phyloP scores from a whole-genome alignment of 495 filamentous ascomycete genomes.

The Aspergillus campestris region DNA sequence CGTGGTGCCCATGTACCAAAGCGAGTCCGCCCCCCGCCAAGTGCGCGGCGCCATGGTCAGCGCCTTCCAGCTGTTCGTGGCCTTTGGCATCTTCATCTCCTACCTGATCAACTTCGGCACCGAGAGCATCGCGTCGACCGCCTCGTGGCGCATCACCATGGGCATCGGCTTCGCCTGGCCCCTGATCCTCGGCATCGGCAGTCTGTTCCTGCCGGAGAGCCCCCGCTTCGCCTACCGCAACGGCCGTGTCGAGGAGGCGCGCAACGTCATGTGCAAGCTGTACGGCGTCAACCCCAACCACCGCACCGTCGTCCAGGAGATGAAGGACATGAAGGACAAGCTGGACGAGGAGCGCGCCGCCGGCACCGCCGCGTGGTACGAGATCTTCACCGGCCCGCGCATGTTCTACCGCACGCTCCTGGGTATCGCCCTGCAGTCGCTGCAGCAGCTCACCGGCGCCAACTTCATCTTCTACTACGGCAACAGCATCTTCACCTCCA shows the following conservation, averaged over 20 bases:
- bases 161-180: constrained; percentile 73
- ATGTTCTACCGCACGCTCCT: constrained; percentile 67
- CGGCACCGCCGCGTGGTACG: constrained; percentile 48
- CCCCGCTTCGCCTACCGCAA: constrained; percentile 60
- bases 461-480: constrained; percentile 85
- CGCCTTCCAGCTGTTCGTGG: constrained; percentile 81
- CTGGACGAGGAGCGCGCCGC: constrained; percentile 48
- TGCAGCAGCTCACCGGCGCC: constrained; percentile 65
- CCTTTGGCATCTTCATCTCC: constrained; percentile 75
- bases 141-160: constrained; percentile 74
- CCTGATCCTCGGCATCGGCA: constrained; percentile 59
- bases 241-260: constrained; percentile 58
- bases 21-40: constrained; percentile 55
- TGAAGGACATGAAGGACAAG: constrained; percentile 58
- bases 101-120: constrained; percentile 80
- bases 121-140: constrained; percentile 40
- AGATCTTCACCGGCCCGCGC: constrained; percentile 61
- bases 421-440: constrained; percentile 61
- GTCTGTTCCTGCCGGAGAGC: constrained; percentile 64
- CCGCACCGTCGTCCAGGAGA: constrained; percentile 56
- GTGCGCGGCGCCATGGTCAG: constrained; percentile 62
- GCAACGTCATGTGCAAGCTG: constrained; percentile 58
- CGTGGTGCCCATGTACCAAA: constrained; percentile 66
- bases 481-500: constrained; percentile 60
- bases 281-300: constrained; percentile 61